Evolutionary conservation across 169 alveolate species (phyloP).

Genomic region (Perkinsus marinus): DNA sequence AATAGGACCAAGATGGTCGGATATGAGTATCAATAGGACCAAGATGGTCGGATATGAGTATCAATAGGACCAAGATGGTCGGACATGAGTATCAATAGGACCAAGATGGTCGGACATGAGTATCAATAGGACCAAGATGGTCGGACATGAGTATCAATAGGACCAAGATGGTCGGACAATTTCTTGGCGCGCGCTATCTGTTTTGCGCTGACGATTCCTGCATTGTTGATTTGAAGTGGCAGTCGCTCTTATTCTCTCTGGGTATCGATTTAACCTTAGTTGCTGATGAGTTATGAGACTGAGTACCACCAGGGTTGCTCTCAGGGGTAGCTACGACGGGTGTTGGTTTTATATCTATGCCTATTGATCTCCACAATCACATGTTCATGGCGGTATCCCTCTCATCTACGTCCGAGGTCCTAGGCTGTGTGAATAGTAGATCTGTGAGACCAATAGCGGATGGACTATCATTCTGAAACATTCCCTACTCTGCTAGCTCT

Average conservation of each 20-base stretch:
- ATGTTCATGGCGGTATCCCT: neutral
- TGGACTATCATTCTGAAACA: neutral
- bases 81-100: too few relatives aligned
- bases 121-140: too few relatives aligned
- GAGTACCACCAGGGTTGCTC: neutral
- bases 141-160: too few relatives aligned
- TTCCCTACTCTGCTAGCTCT: neutral
- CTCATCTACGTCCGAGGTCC: constrained; percentile 3
- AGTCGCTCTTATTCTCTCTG: neutral
- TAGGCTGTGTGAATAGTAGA: neutral
- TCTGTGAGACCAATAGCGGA: neutral
- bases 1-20: too few relatives aligned
- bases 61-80: too few relatives aligned
- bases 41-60: too few relatives aligned
- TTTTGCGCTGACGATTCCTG: too few relatives aligned
- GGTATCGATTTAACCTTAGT: neutral
- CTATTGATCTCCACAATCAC: neutral
- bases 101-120: too few relatives aligned
- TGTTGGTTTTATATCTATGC: neutral
- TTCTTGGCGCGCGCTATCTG: too few relatives aligned
- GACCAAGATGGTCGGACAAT: too few relatives aligned
- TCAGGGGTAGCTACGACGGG: neutral
- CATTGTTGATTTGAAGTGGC: too few relatives aligned
- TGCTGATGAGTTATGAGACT: neutral
- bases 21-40: too few relatives aligned